Evolutionary conservation across 1,284 basidiomycete species (phyloP).

Genomic region (Ganoderma multipileum): DNA sequence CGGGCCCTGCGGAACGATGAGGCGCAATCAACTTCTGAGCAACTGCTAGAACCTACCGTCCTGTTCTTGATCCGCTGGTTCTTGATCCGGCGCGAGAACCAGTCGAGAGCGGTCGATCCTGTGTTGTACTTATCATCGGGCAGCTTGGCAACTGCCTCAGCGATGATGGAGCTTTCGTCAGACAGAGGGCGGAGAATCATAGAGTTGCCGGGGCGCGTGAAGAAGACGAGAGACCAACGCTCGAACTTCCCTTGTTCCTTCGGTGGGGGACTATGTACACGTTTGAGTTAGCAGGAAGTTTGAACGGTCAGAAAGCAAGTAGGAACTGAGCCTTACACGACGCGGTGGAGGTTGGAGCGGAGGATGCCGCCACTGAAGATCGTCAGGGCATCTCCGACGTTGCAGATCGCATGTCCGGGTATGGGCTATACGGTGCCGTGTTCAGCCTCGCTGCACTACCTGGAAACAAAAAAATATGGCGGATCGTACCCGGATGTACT

Average conservation of each 20-base stretch:
- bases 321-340: conserved; percentile 35
- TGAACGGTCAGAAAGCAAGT: not conserved
- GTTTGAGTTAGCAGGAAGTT: not conserved
- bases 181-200: conserved; percentile 36
- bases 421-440: conserved; percentile 34
- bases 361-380: conserved; percentile 51
- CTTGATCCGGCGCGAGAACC: no score
- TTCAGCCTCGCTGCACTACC: not conserved
- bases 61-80: no score
- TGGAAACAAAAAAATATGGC: not conserved
- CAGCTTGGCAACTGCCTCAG: conserved; percentile 35
- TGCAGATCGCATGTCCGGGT: conserved; percentile 46
- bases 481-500: conserved; percentile 62
- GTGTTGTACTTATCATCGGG: conserved; percentile 3
- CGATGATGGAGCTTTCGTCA: conserved; percentile 37
- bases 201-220: conserved; percentile 44
- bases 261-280: conserved; percentile 36
- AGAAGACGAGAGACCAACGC: conserved; percentile 48
- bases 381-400: conserved; percentile 50
- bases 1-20: conserved; percentile 32
- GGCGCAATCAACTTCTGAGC: not conserved
- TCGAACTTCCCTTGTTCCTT: conserved; percentile 40
- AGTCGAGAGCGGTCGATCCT: no score
- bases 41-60: not conserved
- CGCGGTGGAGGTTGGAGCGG: conserved; percentile 47